phyloP scores from a whole-genome alignment of 2,329 filamentous ascomycete species.

The Cladophialophora immunda region DNA sequence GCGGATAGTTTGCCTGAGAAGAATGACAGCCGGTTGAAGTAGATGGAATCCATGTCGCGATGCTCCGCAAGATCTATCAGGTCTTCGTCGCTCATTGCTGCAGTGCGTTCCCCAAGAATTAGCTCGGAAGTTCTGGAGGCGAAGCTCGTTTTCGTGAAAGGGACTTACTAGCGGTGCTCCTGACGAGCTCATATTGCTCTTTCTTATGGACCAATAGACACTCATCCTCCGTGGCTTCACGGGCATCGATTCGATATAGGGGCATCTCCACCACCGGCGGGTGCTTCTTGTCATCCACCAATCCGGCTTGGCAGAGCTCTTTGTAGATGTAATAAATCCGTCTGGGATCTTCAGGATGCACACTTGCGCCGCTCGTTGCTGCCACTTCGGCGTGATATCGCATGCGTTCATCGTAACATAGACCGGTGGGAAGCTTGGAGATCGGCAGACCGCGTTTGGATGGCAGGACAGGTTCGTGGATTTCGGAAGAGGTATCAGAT shows the following conservation, averaged over 20 bases:
- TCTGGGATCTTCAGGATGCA: conserved; percentile 93
- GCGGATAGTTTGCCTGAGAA: conserved; percentile 83
- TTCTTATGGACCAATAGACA: conserved; percentile 80
- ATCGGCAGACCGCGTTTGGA: conserved; percentile 54
- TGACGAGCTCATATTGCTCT: conserved; percentile 82
- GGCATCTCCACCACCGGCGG: conserved; percentile 60
- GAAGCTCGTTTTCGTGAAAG: neutral
- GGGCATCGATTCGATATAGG: conserved; percentile 75
- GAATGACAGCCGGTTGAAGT: conserved; percentile 83
- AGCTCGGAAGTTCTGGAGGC: neutral
- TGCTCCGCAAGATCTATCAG: conserved; percentile 70
- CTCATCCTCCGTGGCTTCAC: conserved; percentile 80
- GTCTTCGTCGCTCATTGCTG: conserved; percentile 64
- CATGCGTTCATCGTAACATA: conserved; percentile 95
- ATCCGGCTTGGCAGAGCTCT: conserved; percentile 80
- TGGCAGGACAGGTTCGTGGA: conserved; percentile 44
- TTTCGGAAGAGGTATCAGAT: conserved; percentile 37
- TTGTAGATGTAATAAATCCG: conserved; percentile 94
- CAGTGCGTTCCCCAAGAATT: neutral
- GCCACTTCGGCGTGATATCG: conserved; percentile 90
- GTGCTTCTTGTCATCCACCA: conserved; percentile 70
- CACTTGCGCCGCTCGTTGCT: conserved; percentile 68
- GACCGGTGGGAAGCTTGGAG: conserved; percentile 72
- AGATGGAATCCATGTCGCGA: conserved; percentile 76
- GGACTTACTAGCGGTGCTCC: conserved; percentile 57